Conservation (phyloP, 2,329 filamentous ascomycete genomes). For the Hypomyces perniciosus region DNA sequence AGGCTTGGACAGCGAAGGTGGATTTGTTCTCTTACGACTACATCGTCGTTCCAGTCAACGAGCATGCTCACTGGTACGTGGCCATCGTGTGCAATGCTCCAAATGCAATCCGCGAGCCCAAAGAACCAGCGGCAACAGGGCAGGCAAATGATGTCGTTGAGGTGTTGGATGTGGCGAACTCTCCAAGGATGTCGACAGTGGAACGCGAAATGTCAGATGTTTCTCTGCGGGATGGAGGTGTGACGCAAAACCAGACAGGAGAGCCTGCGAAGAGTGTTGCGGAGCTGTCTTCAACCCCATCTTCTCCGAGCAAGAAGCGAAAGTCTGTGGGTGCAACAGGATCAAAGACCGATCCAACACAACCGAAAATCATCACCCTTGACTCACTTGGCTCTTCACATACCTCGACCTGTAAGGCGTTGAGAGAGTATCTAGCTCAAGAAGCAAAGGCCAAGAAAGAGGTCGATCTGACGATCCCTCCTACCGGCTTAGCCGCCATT, state of each 20-base stretch:
- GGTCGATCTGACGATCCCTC: constrained; percentile 32
- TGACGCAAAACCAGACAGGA: background rate
- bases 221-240: constrained; percentile 17
- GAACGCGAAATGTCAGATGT: constrained; percentile 19
- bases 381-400: constrained; percentile 74
- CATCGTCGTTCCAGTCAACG: constrained; percentile 87
- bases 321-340: constrained; percentile 14
- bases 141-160: constrained; percentile 14
- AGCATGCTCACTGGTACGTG: constrained; percentile 84
- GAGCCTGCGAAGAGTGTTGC: constrained; percentile 2
- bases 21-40: constrained; percentile 85
- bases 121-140: constrained; percentile 1
- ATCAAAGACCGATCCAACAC: constrained; percentile 35
- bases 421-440: constrained; percentile 70
- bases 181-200: constrained; percentile 14
- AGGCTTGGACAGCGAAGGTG: constrained; percentile 78
- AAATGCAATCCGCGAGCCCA: constrained; percentile 41
- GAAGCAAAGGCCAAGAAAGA: constrained; percentile 63
- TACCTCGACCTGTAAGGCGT: constrained; percentile 54
- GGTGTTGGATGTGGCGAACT: constrained; percentile 2
- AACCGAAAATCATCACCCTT: constrained; percentile 73
- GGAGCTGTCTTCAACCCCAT: background rate
- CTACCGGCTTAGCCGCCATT: constrained; percentile 59
- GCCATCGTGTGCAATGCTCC: constrained; percentile 89
- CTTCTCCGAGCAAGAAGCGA: constrained; percentile 10